phyloP scores from a whole-genome alignment of 2,329 filamentous ascomycete species.

The Myriosclerotinia curreyana region DNA sequence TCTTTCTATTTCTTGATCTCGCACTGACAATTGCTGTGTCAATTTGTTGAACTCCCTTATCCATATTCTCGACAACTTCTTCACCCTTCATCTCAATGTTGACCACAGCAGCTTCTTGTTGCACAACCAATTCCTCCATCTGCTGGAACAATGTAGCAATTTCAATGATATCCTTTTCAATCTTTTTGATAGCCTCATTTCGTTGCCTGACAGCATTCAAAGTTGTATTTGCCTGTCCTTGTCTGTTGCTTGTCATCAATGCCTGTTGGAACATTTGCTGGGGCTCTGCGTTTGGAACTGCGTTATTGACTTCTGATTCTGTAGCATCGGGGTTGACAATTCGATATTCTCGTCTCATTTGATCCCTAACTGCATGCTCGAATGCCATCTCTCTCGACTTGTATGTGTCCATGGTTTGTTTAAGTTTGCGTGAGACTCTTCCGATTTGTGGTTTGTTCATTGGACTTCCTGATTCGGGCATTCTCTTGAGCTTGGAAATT shows the following conservation, averaged over 20 bases:
- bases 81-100: conserved; percentile 85
- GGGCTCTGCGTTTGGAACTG: conserved; percentile 65
- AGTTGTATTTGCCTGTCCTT: conserved; percentile 76
- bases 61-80: conserved; percentile 79
- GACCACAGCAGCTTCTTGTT: conserved; percentile 77
- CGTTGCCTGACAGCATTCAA: conserved; percentile 77
- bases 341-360: conserved; percentile 84
- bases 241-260: conserved; percentile 75
- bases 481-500: conserved; percentile 77
- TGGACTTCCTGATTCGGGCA: conserved; percentile 68
- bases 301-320: conserved; percentile 73
- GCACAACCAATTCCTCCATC: conserved; percentile 78
- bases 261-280: conserved; percentile 86
- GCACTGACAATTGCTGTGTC: conserved; percentile 79
- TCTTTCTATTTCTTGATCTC: conserved; percentile 65
- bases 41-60: conserved; percentile 82
- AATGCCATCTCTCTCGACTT: conserved; percentile 77
- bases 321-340: conserved; percentile 82
- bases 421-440: conserved; percentile 66
- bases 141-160: conserved; percentile 85
- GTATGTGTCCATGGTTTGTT: conserved; percentile 72
- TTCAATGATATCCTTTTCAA: conserved; percentile 85
- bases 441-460: conserved; percentile 79
- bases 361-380: conserved; percentile 74
- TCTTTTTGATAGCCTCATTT: conserved; percentile 85